phyloP scores from a whole-genome alignment of 2,329 filamentous ascomycete species.

The Colletotrichum sp. region DNA sequence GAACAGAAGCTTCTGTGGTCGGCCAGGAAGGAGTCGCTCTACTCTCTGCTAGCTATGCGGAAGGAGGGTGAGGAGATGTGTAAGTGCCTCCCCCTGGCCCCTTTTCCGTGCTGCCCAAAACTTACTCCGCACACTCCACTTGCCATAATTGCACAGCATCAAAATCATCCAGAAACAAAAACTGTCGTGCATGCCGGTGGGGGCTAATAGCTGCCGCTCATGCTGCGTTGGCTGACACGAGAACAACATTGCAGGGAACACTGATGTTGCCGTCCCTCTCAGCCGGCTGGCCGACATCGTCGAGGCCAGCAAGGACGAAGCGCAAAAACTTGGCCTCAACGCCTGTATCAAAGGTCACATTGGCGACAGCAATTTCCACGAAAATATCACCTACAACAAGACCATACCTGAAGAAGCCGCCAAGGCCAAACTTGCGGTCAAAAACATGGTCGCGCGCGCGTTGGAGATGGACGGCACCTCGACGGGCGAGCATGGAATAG shows the following conservation, averaged over 20 bases:
- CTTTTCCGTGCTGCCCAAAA: background rate
- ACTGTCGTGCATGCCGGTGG: background rate
- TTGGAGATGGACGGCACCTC: slow-evolving; percentile 93
- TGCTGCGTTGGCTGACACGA: slow-evolving; percentile 1
- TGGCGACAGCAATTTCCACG: slow-evolving; percentile 92
- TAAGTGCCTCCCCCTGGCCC: background rate
- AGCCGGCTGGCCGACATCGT: slow-evolving; percentile 74
- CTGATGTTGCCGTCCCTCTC: slow-evolving; percentile 83
- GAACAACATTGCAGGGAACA: slow-evolving; percentile 62
- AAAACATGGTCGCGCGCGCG: slow-evolving; percentile 88
- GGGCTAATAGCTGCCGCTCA: background rate
- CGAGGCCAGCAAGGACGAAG: slow-evolving; percentile 86
- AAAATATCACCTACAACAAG: slow-evolving; percentile 86
- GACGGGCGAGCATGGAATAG: slow-evolving; percentile 86
- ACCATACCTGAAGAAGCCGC: slow-evolving; percentile 70
- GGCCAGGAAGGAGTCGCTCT: slow-evolving; percentile 75
- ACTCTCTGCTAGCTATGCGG: slow-evolving; percentile 71
- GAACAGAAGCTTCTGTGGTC: slow-evolving; percentile 74
- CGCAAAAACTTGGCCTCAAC: slow-evolving; percentile 84
- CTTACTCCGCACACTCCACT: background rate
- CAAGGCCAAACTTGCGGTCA: slow-evolving; percentile 82
- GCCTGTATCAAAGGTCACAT: slow-evolving; percentile 88
- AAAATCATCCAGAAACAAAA: background rate
- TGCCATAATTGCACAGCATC: background rate
- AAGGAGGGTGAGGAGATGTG: slow-evolving; percentile 68